Evolutionary conservation across 1,139 yeast species (phyloP).

Genomic region (Geotrichum histeridarum): DNA sequence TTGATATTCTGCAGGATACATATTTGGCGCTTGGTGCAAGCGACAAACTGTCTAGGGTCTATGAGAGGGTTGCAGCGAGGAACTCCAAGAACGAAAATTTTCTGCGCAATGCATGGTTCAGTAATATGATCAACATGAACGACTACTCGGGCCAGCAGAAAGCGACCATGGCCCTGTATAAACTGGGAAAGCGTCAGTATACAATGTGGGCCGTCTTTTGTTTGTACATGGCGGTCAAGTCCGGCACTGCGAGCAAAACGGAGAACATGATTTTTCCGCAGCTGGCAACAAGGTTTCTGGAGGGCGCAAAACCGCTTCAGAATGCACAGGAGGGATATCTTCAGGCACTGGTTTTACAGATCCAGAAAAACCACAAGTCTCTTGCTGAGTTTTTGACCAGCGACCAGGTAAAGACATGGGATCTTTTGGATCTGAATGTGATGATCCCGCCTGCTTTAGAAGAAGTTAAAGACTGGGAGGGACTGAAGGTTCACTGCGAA

Average conservation of each 20-base stretch:
- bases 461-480: conserved; percentile 41
- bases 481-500: conserved; percentile 36
- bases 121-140: conserved; percentile 32
- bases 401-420: conserved; percentile 38
- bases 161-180: conserved; percentile 34
- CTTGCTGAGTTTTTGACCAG: conserved; percentile 37
- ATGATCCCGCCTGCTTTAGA: conserved; percentile 47
- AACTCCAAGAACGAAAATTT: conserved; percentile 37
- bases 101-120: conserved; percentile 32
- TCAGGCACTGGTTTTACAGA: conserved; percentile 44
- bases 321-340: conserved; percentile 59
- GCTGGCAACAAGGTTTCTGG: conserved; percentile 53
- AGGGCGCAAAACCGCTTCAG: conserved; percentile 42
- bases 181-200: conserved; percentile 33
- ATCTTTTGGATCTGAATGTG: conserved; percentile 55
- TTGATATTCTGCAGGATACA: conserved; percentile 41
- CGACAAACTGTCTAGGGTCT: conserved; percentile 38
- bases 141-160: conserved; percentile 35
- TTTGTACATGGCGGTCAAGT: conserved; percentile 33
- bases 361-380: conserved; percentile 36
- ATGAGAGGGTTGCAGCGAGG: conserved; percentile 44
- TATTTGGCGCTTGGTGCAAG: conserved; percentile 9
- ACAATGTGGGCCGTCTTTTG: conserved; percentile 46
- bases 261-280: conserved; percentile 49
- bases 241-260: conserved; percentile 34